Evolutionary conservation across 441 rosid genomes (phyloP).

Genomic region (Syzygium malaccense): DNA sequence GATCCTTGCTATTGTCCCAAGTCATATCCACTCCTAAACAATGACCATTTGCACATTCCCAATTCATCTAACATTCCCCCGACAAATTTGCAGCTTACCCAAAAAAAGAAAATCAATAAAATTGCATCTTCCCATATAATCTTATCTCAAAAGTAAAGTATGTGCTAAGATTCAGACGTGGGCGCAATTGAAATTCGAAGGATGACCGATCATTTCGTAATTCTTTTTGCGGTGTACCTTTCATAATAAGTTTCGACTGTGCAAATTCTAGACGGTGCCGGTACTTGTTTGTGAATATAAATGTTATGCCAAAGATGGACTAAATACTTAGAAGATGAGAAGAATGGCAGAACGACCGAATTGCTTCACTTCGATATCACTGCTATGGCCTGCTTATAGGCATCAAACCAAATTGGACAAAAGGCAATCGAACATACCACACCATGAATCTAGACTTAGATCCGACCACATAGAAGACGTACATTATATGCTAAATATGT

Average conservation of each 20-base stretch:
- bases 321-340: neutral
- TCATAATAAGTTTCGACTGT: neutral
- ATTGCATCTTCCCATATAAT: neutral
- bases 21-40: neutral
- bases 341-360: neutral
- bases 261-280: neutral
- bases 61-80: neutral
- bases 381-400: neutral
- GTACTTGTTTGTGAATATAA: neutral
- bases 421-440: neutral
- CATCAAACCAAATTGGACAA: accelerated
- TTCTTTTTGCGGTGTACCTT: neutral
- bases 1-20: neutral
- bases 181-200: neutral
- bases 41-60: neutral
- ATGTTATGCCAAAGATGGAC: neutral
- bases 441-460: neutral
- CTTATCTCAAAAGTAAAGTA: neutral
- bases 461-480: neutral
- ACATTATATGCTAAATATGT: too few relatives aligned
- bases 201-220: neutral
- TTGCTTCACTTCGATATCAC: neutral
- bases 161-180: too few relatives aligned
- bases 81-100: neutral
- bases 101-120: neutral